Evolutionary conservation across 768 basidiomycete species (phyloP).

Genomic region (Calocera viscosa): DNA sequence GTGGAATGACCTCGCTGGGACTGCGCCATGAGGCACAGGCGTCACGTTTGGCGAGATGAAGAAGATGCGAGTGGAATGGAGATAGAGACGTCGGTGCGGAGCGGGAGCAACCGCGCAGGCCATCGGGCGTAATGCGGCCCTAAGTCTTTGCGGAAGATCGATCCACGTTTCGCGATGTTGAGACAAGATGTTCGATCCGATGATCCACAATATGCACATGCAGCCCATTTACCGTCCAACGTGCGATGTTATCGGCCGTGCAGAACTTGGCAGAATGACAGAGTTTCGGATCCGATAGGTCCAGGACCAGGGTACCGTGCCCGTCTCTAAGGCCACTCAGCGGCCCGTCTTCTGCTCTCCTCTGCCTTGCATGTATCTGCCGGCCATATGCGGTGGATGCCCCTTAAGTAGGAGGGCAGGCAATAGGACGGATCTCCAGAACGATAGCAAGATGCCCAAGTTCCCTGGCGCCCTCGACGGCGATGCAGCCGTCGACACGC

Average conservation of each 20-base stretch:
- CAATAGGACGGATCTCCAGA: not conserved
- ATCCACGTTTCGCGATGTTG: not conserved
- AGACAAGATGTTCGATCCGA: not conserved
- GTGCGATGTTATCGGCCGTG: not conserved
- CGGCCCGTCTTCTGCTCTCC: not conserved
- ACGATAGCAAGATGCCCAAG: not conserved
- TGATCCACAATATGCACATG: not conserved
- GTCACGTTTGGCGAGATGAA: not conserved
- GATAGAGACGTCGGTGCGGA: not conserved
- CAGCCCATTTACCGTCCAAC: not conserved
- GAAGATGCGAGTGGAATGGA: not conserved
- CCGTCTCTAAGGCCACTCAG: conserved; percentile 1
- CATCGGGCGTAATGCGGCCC: not conserved
- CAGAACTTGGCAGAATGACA: not conserved
- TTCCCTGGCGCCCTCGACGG: not conserved
- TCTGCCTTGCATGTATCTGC: too few species aligned
- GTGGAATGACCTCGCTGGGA: not conserved
- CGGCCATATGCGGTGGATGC: not conserved
- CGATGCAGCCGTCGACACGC: not conserved
- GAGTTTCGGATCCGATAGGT: not conserved
- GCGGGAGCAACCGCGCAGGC: not conserved
- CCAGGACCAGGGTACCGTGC: not conserved
- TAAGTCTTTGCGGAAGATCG: not conserved
- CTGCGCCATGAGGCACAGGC: not conserved
- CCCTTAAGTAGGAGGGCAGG: not conserved